Conservation (phyloP, 192 early-diverging fungal species). For the Nowakowskiella sp. region DNA sequence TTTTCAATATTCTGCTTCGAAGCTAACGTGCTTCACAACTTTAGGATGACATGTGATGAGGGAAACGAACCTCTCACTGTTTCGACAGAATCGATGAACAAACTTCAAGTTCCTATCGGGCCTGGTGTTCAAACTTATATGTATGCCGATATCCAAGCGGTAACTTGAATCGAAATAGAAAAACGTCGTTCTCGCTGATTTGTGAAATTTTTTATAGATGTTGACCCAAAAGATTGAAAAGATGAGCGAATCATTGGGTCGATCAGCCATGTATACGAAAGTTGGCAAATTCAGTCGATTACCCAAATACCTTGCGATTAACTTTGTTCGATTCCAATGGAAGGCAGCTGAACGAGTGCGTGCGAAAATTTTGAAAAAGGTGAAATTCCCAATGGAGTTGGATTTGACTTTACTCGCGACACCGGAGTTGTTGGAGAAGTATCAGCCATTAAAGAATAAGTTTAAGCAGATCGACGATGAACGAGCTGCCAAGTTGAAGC, state of each 20-base stretch:
- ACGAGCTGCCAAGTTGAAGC: constrained; percentile 29
- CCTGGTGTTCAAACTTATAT: constrained; percentile 57
- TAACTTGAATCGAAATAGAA: constrained; percentile 40
- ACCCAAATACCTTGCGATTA: constrained; percentile 79
- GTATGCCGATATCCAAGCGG: constrained; percentile 66
- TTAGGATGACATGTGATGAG: constrained; percentile 67
- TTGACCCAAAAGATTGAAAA: constrained; percentile 86
- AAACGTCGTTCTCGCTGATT: constrained; percentile 4
- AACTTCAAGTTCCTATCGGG: constrained; percentile 60
- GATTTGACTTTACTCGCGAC: constrained; percentile 85
- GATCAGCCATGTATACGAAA: constrained; percentile 73
- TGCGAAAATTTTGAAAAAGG: constrained; percentile 92
- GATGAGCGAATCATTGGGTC: constrained; percentile 68
- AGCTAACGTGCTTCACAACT: neutral
- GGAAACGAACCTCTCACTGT: constrained; percentile 58
- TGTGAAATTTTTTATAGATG: constrained; percentile 30
- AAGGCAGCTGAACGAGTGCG: constrained; percentile 66
- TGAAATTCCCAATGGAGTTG: constrained; percentile 88
- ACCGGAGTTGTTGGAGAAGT: constrained; percentile 66
- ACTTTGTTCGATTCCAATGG: constrained; percentile 95
- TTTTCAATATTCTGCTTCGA: constrained; percentile 2
- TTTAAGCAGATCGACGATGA: constrained; percentile 70
- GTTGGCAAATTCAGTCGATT: constrained; percentile 70
- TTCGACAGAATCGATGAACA: constrained; percentile 63
- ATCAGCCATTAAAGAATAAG: constrained; percentile 38